Evolutionary conservation across 352 stramenopile species (phyloP), one percentile per base, ranked within the genome.

Genomic region (Peronospora destructor): DNA sequence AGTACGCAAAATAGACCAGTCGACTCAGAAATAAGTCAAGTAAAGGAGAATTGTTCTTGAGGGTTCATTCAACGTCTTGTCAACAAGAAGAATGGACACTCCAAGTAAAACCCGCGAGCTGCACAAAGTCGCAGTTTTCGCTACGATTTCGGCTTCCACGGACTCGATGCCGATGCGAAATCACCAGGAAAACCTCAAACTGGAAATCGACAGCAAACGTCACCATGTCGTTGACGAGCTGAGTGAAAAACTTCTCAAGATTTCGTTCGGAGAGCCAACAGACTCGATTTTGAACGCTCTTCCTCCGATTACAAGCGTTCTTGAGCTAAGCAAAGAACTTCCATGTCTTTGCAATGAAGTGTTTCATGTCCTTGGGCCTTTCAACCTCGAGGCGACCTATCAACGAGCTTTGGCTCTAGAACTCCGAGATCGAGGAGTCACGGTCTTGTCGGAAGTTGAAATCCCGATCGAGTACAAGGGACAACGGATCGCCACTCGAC

Each of bases 361-460:
- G 25, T 75, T 59, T 42, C 2, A 12, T 21, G 47, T 60, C 3
- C 42, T 75, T 10, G 66, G 66, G 0, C 51, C 55, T 13, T 68
- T 59, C 10, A 65, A 75, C 43, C 49, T 66, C 13, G 66, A 75
- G 38, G 53, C 53, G 28, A 65, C 66, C n/a, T 75, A 72, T 46
- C 66, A 75, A 54, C 48, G 48, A 28, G 66, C 66, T 21, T 29
- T 75, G 14, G 49, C 41, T 28, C 19, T 41, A 6, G 66, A 75
- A 13, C 41, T 75, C 1, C 14, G 23, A 32, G 41, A 45, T 16
- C 65, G 59, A 28, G 66, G 62, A 2, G 47, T 75, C 2, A 45
- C 35, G 4, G 60, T 71, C 0, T 14, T 52, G 14, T 64, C 58
- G 0, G 66, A 75, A 40, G 43, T 61, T 34, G 50, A 57, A 21